Conservation (phyloP, 129 eudicot species). For the Escallonia rubra region DNA sequence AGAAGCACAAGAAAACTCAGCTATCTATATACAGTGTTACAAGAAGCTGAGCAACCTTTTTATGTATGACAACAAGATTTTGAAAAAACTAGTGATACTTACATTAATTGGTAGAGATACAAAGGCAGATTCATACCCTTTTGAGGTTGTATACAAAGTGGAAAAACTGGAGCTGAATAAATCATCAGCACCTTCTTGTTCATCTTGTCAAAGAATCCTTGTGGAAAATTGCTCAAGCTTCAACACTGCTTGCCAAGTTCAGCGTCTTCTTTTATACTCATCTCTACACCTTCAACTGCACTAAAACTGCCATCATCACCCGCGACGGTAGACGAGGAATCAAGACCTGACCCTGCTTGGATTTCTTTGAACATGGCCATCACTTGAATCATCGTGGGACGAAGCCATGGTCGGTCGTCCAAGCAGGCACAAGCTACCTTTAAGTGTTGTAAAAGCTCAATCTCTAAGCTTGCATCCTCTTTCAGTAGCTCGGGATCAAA, state of each 20-base stretch:
- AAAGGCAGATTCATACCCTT: conserved; percentile 4
- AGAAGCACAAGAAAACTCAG: conserved; percentile 22
- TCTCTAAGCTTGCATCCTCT: conserved; percentile 62
- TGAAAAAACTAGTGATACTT: conserved; percentile 46
- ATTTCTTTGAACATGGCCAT: conserved; percentile 92
- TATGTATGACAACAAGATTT: conserved; percentile 57
- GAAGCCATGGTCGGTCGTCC: conserved; percentile 78
- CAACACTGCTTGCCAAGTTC: conserved; percentile 51
- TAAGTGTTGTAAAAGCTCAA: conserved; percentile 77
- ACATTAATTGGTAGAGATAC: conserved; percentile 33
- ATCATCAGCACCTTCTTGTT: neutral
- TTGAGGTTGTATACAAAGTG: conserved; percentile 13
- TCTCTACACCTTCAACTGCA: conserved; percentile 67
- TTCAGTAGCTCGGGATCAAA: conserved; percentile 62
- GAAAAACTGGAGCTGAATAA: conserved; percentile 15
- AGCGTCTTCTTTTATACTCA: conserved; percentile 88
- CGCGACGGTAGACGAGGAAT: conserved; percentile 54
- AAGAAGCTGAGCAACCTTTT: conserved; percentile 36
- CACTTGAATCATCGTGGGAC: conserved; percentile 97
- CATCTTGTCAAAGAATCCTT: conserved; percentile 5
- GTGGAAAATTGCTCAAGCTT: conserved; percentile 1
- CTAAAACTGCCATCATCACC: conserved; percentile 45
- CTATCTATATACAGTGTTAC: conserved; percentile 26
- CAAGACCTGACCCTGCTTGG: conserved; percentile 83
- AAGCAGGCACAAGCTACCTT: conserved; percentile 83